Percentiles rank a stretch among this genome's conserved stretches.
These are phyloP conservation scores for Prunella vulgaris DNA, from an alignment of 257 asterid species.

Conservation along the genomic window DNA sequence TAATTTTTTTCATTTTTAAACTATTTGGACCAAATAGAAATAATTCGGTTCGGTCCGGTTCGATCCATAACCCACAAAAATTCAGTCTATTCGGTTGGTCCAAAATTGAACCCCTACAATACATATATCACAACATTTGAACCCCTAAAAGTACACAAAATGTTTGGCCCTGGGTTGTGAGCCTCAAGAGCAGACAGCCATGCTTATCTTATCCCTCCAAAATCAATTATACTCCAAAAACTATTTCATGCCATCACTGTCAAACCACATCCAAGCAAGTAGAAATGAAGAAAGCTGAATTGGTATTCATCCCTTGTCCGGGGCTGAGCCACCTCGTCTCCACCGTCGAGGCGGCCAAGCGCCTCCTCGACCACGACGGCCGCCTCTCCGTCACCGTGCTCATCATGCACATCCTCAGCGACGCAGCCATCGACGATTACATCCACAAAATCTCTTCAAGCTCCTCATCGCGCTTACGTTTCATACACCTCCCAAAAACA, in stretches of 20 bases:
- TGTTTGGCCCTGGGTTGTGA: too few relatives aligned
- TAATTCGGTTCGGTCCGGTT: too few relatives aligned
- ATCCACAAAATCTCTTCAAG: conserved; percentile 15
- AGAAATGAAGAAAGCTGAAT: conserved; percentile 26
- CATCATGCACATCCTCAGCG: conserved; percentile 23
- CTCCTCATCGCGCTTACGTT: conserved; percentile 16
- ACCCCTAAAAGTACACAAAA: too few relatives aligned
- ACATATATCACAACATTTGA: too few relatives aligned
- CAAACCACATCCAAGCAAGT: not conserved
- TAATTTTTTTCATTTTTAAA: too few relatives aligned
- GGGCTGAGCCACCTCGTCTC: conserved; percentile 56
- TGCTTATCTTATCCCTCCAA: not conserved
- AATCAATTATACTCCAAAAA: not conserved
- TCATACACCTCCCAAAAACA: conserved; percentile 28
- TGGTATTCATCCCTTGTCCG: conserved; percentile 57
- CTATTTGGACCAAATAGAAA: too few relatives aligned
- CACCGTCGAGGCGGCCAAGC: conserved; percentile 51
- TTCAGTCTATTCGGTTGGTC: too few relatives aligned
- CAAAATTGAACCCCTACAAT: too few relatives aligned
- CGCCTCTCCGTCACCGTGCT: conserved; percentile 43
- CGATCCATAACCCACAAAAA: too few relatives aligned
- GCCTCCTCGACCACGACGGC: conserved; percentile 35
- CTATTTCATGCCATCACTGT: not conserved
- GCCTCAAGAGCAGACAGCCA: too few relatives aligned
- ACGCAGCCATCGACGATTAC: conserved; percentile 12